Evolutionary conservation across 352 stramenopile species (phyloP).

Genomic region (Phytophthora hybrid): DNA sequence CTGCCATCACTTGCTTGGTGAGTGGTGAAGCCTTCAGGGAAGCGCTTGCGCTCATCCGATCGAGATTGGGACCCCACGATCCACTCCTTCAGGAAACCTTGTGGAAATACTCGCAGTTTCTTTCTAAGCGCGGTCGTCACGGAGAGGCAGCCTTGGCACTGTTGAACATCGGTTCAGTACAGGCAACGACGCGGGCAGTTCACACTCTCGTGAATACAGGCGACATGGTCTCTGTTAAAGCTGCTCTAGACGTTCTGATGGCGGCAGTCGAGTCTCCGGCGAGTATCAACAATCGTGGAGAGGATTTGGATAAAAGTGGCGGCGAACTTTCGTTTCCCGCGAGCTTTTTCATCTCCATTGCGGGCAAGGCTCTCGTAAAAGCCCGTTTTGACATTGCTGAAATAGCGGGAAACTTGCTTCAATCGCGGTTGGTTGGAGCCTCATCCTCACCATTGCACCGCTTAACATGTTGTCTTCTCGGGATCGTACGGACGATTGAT

Average conservation of each 20-base stretch:
- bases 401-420: conserved; percentile 39
- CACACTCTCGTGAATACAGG: conserved; percentile 45
- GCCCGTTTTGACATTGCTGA: conserved; percentile 41
- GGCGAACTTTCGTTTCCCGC: conserved; percentile 42
- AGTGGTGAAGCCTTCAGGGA: conserved; percentile 55
- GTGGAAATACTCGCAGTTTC: conserved; percentile 48
- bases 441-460: conserved; percentile 14
- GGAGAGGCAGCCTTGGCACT: conserved; percentile 45
- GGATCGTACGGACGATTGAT: conserved; percentile 31
- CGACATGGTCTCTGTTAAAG: conserved; percentile 35
- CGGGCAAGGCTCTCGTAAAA: conserved; percentile 30
- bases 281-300: neutral
- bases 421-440: conserved; percentile 14
- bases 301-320: conserved; percentile 1
- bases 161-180: conserved; percentile 33
- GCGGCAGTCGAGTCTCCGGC: neutral
- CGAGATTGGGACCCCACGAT: conserved; percentile 51
- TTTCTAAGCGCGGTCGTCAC: conserved; percentile 43
- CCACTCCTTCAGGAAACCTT: conserved; percentile 47
- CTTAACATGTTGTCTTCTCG: conserved; percentile 37
- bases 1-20: conserved; percentile 51
- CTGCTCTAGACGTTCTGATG: conserved; percentile 46
- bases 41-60: conserved; percentile 62
- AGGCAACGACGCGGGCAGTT: conserved; percentile 38
- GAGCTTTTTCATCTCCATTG: conserved; percentile 54